Conservation (phyloP, 768 basidiomycete species). For the Kwoniella sp. region DNA sequence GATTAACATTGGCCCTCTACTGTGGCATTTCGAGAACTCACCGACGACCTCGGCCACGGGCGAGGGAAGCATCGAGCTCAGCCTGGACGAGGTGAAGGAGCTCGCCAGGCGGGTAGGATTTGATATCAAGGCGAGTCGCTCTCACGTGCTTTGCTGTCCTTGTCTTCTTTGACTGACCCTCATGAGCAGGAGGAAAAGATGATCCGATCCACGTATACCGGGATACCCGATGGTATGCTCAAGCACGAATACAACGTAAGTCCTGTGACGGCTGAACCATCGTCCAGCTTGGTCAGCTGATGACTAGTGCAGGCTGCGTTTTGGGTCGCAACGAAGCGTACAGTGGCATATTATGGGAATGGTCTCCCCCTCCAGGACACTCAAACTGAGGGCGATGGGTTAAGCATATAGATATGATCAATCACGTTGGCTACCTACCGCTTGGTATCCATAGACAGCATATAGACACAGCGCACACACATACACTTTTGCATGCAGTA, state of each 20-base stretch:
- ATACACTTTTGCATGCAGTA: too few species aligned
- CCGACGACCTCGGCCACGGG: constrained; percentile 52
- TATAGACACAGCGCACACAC: too few species aligned
- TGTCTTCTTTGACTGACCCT: not conserved
- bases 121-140: constrained; percentile 63
- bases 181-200: constrained; percentile 65
- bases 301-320: constrained; percentile 57
- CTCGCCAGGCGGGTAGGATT: constrained; percentile 74
- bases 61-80: constrained; percentile 80
- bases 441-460: too few species aligned
- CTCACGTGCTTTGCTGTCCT: not conserved
- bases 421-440: too few species aligned
- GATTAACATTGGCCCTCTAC: constrained; percentile 85
- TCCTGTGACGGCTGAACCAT: not conserved
- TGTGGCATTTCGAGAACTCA: constrained; percentile 98
- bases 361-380: too few species aligned
- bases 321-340: constrained; percentile 58
- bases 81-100: constrained; percentile 78
- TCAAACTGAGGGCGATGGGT: too few species aligned
- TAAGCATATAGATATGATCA: too few species aligned
- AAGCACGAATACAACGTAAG: constrained; percentile 68
- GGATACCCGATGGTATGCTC: constrained; percentile 73
- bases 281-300: not conserved
- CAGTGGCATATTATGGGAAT: too few species aligned
- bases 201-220: constrained; percentile 81